Conservation (phyloP, 2,329 filamentous ascomycete species). For the Exophiala oligosperma region DNA sequence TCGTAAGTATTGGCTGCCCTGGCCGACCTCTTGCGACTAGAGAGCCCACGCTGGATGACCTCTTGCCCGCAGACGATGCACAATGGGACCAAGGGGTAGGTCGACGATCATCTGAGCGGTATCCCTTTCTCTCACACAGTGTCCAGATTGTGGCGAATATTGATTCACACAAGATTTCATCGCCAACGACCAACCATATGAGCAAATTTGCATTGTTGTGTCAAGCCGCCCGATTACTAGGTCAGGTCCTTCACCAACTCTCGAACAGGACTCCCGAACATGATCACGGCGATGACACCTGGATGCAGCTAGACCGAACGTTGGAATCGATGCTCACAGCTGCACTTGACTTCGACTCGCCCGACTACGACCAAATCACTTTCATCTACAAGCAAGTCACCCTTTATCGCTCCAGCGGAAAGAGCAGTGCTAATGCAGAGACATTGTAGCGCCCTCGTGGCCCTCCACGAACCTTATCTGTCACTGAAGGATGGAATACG, state of each 20-base stretch:
- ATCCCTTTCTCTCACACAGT: not conserved
- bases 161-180: conserved; percentile 23
- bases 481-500: no score
- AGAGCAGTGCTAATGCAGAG: no score
- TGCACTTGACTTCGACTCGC: conserved; percentile 23
- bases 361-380: conserved; percentile 27
- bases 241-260: conserved; percentile 16
- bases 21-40: conserved; percentile 24
- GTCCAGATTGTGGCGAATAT: conserved; percentile 7
- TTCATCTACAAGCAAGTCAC: conserved; percentile 30
- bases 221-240: conserved; percentile 20
- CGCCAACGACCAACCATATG: conserved; percentile 29
- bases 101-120: not conserved
- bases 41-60: conserved; percentile 27
- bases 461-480: not conserved
- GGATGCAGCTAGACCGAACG: conserved; percentile 27
- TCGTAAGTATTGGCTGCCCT: conserved; percentile 17
- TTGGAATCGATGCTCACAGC: conserved; percentile 29
- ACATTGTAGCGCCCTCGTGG: not conserved
- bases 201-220: conserved; percentile 29
- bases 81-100: conserved; percentile 8
- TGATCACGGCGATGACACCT: not conserved
- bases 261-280: not conserved
- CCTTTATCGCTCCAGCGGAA: not conserved
- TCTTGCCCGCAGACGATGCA: conserved; percentile 22